phyloP scores from a whole-genome alignment of 2,329 filamentous ascomycete species.

The Botrytis pseudocinerea region DNA sequence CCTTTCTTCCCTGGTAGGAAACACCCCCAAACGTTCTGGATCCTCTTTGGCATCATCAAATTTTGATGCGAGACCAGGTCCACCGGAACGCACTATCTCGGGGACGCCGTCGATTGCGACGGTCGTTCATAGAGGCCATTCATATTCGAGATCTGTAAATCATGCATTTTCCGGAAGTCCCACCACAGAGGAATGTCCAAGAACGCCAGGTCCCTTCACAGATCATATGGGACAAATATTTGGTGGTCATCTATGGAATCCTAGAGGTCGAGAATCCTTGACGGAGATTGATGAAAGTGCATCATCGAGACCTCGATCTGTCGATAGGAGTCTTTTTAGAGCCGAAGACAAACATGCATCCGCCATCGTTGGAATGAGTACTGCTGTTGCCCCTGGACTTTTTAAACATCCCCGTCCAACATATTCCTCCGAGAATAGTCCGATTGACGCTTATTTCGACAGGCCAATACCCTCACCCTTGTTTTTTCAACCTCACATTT shows the following conservation, averaged over 20 bases:
- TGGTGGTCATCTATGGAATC: conserved; percentile 32
- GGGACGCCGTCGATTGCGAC: conserved; percentile 39
- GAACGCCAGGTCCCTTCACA: conserved; percentile 34
- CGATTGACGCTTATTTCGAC: conserved; percentile 28
- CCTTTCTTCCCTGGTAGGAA: conserved; percentile 14
- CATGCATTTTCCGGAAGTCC: conserved; percentile 23
- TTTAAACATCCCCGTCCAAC: conserved; percentile 34
- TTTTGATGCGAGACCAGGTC: conserved; percentile 44
- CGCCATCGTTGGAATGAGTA: conserved; percentile 64
- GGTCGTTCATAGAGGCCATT: conserved; percentile 38
- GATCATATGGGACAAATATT: conserved; percentile 38
- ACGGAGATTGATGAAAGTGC: conserved; percentile 47
- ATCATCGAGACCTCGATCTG: conserved; percentile 58
- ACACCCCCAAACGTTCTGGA: conserved; percentile 17
- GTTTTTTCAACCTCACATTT: conserved; percentile 37
- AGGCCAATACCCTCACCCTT: conserved; percentile 36
- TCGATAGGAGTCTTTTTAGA: conserved; percentile 60
- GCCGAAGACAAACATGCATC: conserved; percentile 64
- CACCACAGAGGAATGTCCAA: conserved; percentile 25
- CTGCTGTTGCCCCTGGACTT: conserved; percentile 60
- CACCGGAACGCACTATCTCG: conserved; percentile 41
- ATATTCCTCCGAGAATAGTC: conserved; percentile 33
- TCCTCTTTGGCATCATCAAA: conserved; percentile 40
- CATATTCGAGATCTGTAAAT: conserved; percentile 43
- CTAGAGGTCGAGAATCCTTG: conserved; percentile 30